Base-by-base conservation (phyloP, 2,329 filamentous ascomycete genomes). In the Aspergillaceae sp. region DNA sequence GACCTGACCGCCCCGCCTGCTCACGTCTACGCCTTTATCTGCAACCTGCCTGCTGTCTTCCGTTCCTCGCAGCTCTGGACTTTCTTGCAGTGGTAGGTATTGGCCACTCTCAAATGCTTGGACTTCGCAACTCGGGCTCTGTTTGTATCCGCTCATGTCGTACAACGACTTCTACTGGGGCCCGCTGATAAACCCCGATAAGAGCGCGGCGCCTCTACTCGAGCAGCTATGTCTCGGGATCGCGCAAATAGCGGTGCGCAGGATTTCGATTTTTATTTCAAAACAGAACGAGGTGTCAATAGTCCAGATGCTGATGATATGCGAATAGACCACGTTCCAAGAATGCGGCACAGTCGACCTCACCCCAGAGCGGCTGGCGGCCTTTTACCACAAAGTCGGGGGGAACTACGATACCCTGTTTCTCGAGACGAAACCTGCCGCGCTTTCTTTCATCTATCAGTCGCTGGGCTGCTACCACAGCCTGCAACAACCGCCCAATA, bases 401-500 rank as follows among this genome's bases (percentile, higher is more conserved):
- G 83, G 84, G 40, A 79, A 90, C 59, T 88, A 86, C 65, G 86
- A 91, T 62, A 70, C 76, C 27, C 78, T 97, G 45, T 97, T 97
- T 64, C 73, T 91, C 37, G 76, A 83, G 3, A 87, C 85, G 32
- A 82, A 85, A 19, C 71, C 83, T 49, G 72, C 80, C 34, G 83
- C 84, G 38, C 82, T 98, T 51, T 92, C 90, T 29, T 94, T 88
- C 69, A 92, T 96, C 53, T 97, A 94, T 75, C 86, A 88, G 60
- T 86, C 86, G 5, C 80, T 94, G 43, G 92, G 91, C 56, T 96
- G 91, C 64, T 86, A 89, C 57, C 91, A 97, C 68, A 83, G 82
- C 42, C 75, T 97, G 29, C 86, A 94, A 55, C 87, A 87, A 1
- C 79, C 80, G 1, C 65, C 67, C 41, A 78, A 80, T 19, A 19